Base-by-base conservation (phyloP, 2,329 filamentous ascomycete genomes). In the Pseudogymnoascus sp. region DNA sequence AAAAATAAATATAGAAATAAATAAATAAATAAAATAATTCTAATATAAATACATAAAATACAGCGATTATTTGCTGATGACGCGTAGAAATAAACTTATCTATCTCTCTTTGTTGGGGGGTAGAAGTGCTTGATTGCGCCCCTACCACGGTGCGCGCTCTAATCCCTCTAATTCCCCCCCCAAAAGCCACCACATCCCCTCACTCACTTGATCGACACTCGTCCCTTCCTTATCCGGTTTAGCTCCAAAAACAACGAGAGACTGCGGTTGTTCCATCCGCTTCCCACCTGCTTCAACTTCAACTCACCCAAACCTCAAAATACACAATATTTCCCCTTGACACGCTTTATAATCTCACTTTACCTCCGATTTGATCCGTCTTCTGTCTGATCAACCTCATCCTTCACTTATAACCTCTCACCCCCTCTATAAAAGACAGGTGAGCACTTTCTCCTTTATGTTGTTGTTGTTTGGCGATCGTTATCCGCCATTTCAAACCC, bases 381-480 rank as follows among this genome's bases (percentile, higher is more conserved):
- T 56, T 56, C 47, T 56, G 47, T 56, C 47, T 56, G 47, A 56
- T 56, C 47, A 56, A 10, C n/a, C 10, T 13, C 16, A 56, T 56
- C 13, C 26, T 56, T 56, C 47, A 64, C 59, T 59, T 24, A 44
- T 53, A 61, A 29, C 31, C 61, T 59, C 64, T 40, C 53, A 26
- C 29, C 26, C 56, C 50, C 64, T 62, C 38, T 53, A 64, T 42
- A 66, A 65, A 65, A 63, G 24, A 62, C 64, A 65, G 70, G 71
- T 72, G 63, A 72, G 71, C 62, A 42, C 59, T 50, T 59, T 62
- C 62, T 59, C 65, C 68, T 66, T 64, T 64, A 69, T 70, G 70
- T 67, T 53, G 47, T 53, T 56, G 47, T 56, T 56, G 47, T 33
- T 56, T 56, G 47, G 47, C 47, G 47, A 56, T 56, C 71, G 69